Evolutionary conservation across 164 flowering plant genomes (phyloP).

Genomic region (Nymphaea colorata): DNA sequence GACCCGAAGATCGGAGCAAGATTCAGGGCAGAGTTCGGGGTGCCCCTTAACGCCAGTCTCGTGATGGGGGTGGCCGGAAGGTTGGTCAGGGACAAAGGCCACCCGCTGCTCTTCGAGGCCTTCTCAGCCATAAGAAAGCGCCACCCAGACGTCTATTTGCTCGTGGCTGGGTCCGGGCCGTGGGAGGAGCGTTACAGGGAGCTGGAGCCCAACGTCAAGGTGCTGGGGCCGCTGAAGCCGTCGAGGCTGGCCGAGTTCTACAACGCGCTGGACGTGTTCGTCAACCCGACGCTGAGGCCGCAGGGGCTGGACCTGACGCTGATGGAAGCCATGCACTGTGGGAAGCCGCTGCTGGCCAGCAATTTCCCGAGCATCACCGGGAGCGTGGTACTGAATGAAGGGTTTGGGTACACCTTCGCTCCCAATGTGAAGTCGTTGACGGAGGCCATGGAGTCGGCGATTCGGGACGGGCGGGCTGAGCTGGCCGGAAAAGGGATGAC

Average conservation of each 20-base stretch:
- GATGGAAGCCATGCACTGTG: constrained; percentile 55
- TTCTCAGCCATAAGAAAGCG: constrained; percentile 15
- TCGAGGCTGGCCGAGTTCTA: constrained; percentile 28
- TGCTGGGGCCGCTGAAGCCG: constrained; percentile 34
- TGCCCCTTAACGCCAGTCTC: constrained; percentile 31
- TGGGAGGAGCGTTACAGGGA: constrained; percentile 41
- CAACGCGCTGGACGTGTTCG: constrained; percentile 48
- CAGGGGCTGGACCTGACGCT: constrained; percentile 57
- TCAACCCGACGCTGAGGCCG: constrained; percentile 54
- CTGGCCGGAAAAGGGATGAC: constrained; percentile 29
- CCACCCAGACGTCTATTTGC: constrained; percentile 22
- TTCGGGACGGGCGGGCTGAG: constrained; percentile 23
- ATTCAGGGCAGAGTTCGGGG: constrained; percentile 22
- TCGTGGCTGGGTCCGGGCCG: constrained; percentile 60
- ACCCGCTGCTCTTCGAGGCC: constrained; percentile 44
- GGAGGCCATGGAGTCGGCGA: constrained; percentile 27
- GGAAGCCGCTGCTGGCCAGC: constrained; percentile 42
- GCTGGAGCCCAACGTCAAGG: constrained; percentile 28
- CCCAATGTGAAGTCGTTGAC: constrained; percentile 38
- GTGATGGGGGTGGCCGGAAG: constrained; percentile 57
- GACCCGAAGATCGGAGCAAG: constrained; percentile 19
- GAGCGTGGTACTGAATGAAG: constrained; percentile 31
- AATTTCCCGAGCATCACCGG: constrained; percentile 49
- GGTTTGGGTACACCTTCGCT: constrained; percentile 35
- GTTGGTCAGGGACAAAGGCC: constrained; percentile 58